Evolutionary conservation across 2,329 filamentous ascomycete species (phyloP).

Genomic region (Ustilaginoidea virens): DNA sequence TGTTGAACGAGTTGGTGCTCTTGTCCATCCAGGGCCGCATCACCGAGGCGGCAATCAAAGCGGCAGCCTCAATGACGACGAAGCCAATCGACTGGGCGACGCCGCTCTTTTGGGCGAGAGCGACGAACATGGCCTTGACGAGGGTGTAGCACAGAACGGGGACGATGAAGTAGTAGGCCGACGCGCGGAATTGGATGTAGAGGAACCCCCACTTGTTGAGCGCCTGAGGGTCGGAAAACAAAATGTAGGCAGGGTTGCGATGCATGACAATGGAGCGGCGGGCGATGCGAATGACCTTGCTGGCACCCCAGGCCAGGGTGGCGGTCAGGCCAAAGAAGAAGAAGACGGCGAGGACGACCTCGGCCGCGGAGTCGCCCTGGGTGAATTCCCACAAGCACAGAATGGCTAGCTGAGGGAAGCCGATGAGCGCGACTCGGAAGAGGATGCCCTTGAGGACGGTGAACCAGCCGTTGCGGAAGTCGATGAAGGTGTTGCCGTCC

Average conservation of each 20-base stretch:
- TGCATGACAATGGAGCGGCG: conserved; percentile 81
- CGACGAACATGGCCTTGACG: conserved; percentile 83
- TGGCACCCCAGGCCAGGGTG: conserved; percentile 72
- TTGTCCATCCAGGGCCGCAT: conserved; percentile 97
- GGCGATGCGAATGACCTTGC: conserved; percentile 79
- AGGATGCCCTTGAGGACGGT: conserved; percentile 87
- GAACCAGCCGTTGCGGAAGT: conserved; percentile 90
- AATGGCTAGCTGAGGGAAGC: conserved; percentile 80
- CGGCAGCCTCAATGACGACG: conserved; percentile 65
- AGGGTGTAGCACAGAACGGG: conserved; percentile 64
- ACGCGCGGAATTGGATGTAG: conserved; percentile 91
- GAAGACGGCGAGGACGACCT: conserved; percentile 75
- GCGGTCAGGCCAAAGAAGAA: conserved; percentile 70
- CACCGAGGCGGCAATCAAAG: conserved; percentile 63
- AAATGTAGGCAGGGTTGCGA: conserved; percentile 91
- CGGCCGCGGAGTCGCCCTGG: conserved; percentile 65
- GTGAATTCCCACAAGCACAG: conserved; percentile 92
- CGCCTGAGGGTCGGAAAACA: conserved; percentile 86
- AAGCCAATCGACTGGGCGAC: conserved; percentile 68
- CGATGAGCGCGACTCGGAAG: conserved; percentile 79
- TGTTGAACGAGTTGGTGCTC: conserved; percentile 94
- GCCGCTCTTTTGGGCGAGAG: conserved; percentile 55
- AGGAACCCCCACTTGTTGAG: conserved; percentile 98
- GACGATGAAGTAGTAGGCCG: conserved; percentile 88
- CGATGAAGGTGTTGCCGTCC: conserved; percentile 71